Evolutionary conservation across 345 rosid species (phyloP).

Genomic region (Brassica nigra): DNA sequence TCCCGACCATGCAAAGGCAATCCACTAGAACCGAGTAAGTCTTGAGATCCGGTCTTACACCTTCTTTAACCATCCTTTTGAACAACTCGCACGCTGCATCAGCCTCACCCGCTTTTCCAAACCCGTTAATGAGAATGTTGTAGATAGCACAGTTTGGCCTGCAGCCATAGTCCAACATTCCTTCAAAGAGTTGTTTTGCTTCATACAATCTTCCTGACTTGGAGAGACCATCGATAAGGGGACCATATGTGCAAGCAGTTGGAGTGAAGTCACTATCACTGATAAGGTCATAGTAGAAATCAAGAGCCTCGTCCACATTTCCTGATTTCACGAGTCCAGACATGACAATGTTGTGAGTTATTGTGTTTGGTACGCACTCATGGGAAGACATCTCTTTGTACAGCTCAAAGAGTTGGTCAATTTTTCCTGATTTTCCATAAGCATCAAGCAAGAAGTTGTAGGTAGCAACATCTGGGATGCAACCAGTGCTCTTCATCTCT

Average conservation of each 20-base stretch:
- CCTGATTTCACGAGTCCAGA: constrained; percentile 63
- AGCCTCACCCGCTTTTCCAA: constrained; percentile 73
- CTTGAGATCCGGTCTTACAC: constrained; percentile 85
- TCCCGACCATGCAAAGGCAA: constrained; percentile 65
- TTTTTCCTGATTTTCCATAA: constrained; percentile 64
- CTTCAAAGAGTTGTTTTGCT: constrained; percentile 71
- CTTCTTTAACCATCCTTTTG: constrained; percentile 69
- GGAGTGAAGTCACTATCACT: constrained; percentile 72
- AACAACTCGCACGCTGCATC: constrained; percentile 68
- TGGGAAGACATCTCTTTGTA: constrained; percentile 61
- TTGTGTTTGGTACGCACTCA: constrained; percentile 62
- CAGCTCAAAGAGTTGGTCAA: constrained; percentile 54
- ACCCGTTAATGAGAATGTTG: constrained; percentile 83
- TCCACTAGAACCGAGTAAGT: constrained; percentile 78
- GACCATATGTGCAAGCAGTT: constrained; percentile 81
- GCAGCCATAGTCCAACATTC: constrained; percentile 76
- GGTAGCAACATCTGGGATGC: constrained; percentile 63
- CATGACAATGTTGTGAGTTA: constrained; percentile 81
- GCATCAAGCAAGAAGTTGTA: constrained; percentile 73
- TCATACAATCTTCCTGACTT: constrained; percentile 67
- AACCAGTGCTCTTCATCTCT: constrained; percentile 65
- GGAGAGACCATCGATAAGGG: constrained; percentile 73
- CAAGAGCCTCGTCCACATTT: constrained; percentile 64
- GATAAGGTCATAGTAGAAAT: constrained; percentile 67
- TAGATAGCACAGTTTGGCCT: constrained; percentile 82